Base-by-base conservation (phyloP, 139 green algal species). In the Picochlorum sp. region DNA sequence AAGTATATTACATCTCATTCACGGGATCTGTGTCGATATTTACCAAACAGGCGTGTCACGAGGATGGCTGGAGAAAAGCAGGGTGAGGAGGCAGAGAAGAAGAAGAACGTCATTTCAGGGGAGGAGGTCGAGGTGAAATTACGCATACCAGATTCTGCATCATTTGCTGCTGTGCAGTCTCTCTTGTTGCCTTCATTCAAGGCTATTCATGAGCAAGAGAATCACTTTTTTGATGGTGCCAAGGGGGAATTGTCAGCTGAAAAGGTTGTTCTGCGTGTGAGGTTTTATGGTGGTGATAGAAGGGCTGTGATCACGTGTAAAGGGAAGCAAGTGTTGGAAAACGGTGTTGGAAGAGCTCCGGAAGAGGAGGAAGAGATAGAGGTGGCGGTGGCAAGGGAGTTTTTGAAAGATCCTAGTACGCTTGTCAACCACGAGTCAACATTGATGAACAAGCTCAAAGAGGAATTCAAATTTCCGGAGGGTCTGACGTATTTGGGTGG, bases 151-250 rank as follows among this genome's bases (percentile, higher is more conserved):
- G 69, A 82, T 62, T 65, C 55, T 8, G 81, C 71, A 4, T 81
- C 81, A 13, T 84, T 92, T 57, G 75, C 74, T 26, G 73, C 74
- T 57, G 71, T 97, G 45, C 70, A 69, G 0, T 31, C 72, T 15
- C 69, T 85, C 45, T 76, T 97, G 41, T n/a, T 66, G 38, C 5
- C 60, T 13, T 51, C 16, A 57, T 73, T 90, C 50, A 41, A 78
- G 45, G 83, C 55, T 16, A 80, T 64, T 38, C 73, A 94, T 58
- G 28, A 76, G 14, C 88, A 97, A 73, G 90, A 97, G 54, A 97
- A 97, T 77, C 88, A 81, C 68, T 97, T 97, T 64, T 97, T 96
- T 49, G 91, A 97, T 58, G 88, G 91, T n/a, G 49, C 69, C 4
- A 59, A 76, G 0, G 26, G 73, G 18, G 89, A 98, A 81, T 83